Evolutionary conservation across 768 basidiomycete genomes (phyloP).

Genomic region (Mrakia hoshinonis): DNA sequence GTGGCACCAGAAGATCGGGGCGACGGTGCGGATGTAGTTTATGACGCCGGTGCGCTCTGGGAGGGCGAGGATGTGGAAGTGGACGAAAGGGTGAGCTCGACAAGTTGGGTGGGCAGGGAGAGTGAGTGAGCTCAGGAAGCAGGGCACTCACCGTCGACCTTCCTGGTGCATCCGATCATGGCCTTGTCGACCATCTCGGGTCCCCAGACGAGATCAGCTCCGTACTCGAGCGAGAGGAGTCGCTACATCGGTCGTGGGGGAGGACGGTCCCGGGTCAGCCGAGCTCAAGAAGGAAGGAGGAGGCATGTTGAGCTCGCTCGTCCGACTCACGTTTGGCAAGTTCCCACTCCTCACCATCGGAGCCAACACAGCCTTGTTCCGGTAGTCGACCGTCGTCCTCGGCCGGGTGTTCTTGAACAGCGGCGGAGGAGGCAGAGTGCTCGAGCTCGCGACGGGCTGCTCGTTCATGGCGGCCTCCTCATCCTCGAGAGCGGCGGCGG

Average conservation of each 20-base stretch:
- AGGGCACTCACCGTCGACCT: constrained; percentile 75
- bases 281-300: neutral
- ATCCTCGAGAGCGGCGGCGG: neutral
- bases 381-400: constrained; percentile 50
- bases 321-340: constrained; percentile 21
- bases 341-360: constrained; percentile 97
- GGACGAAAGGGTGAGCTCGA: neutral
- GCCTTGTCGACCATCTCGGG: constrained; percentile 96
- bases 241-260: neutral
- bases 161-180: constrained; percentile 71
- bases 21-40: constrained; percentile 66
- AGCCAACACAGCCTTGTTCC: constrained; percentile 83
- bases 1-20: constrained; percentile 82
- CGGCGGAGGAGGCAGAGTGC: neutral
- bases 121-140: neutral
- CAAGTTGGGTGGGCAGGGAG: neutral
- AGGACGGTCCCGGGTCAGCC: neutral
- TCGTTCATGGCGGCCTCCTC: neutral
- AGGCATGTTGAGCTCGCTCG: constrained; percentile 28
- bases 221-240: constrained; percentile 78
- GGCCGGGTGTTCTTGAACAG: neutral
- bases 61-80: neutral
- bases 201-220: constrained; percentile 89
- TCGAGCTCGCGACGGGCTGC: constrained; percentile 12
- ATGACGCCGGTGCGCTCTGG: constrained; percentile 76